A percentile compares a stretch with the other conserved stretches of the same genome.
Evolutionary conservation across 345 rosid genomes (phyloP).

Genomic region (Gossypium anomalum): DNA sequence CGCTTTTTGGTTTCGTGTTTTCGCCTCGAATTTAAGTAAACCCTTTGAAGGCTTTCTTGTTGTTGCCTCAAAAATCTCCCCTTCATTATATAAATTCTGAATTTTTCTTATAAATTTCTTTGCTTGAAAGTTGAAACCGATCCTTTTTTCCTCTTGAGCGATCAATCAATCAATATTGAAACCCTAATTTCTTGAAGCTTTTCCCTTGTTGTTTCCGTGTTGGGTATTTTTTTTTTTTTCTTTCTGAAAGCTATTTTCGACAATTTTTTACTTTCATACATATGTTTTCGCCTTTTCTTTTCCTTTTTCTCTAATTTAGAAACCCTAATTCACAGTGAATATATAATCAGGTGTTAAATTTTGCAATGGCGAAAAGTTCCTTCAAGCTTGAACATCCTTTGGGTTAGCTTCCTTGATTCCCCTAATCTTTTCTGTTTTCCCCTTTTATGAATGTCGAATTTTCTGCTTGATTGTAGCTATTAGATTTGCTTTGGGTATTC

Average conservation of each 20-base stretch:
- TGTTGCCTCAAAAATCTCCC: not conserved
- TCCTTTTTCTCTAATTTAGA: not conserved
- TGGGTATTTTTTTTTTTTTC: constrained; percentile 27
- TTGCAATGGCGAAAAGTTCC: constrained; percentile 56
- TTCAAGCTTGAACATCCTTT: constrained; percentile 67
- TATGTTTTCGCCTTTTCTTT: not conserved
- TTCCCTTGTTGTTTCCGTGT: constrained; percentile 20
- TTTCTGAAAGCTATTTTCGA: not conserved
- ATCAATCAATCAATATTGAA: constrained; percentile 16
- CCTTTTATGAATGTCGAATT: not conserved
- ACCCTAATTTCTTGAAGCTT: constrained; percentile 12
- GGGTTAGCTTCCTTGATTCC: constrained; percentile 38
- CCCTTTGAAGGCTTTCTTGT: constrained; percentile 19
- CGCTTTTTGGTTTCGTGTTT: constrained; percentile 27
- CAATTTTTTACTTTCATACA: too few relatives aligned
- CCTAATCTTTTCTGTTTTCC: not conserved
- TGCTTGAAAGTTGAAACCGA: constrained; percentile 18
- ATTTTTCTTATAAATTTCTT: not conserved
- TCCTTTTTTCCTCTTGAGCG: constrained; percentile 15
- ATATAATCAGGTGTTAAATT: constrained; percentile 17
- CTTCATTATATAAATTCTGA: not conserved
- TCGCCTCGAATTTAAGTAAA: constrained; percentile 19
- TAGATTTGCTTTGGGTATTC: not conserved
- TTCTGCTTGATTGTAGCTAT: not conserved
- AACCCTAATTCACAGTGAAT: constrained; percentile 32